Evolutionary conservation across 441 rosid genomes (phyloP).

Genomic region (Erodium texanum): DNA sequence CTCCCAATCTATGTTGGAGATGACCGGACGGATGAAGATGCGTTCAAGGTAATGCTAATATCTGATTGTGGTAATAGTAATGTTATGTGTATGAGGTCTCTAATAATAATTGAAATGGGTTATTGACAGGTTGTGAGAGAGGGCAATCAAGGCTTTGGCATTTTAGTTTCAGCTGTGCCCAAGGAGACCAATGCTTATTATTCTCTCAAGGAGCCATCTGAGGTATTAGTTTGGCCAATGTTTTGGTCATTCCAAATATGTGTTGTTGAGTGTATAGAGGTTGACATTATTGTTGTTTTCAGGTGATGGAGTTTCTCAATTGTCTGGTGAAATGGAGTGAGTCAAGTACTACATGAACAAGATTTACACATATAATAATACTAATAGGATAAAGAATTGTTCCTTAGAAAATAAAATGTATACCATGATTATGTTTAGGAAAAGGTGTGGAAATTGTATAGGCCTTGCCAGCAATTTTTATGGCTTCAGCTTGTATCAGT

Average conservation of each 20-base stretch:
- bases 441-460: too few relatives aligned
- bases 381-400: constrained; percentile 18
- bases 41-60: constrained; percentile 50
- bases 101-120: neutral
- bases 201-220: constrained; percentile 77
- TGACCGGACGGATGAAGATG: constrained; percentile 96
- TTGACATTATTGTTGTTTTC: neutral
- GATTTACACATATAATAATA: constrained; percentile 23
- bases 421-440: too few relatives aligned
- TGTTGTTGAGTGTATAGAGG: too few relatives aligned
- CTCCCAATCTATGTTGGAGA: constrained; percentile 95
- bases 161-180: constrained; percentile 69
- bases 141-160: constrained; percentile 64
- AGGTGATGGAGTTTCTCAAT: constrained; percentile 88
- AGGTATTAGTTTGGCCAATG: constrained; percentile 44
- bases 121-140: constrained; percentile 57
- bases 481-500: too few relatives aligned
- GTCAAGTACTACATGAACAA: constrained; percentile 36
- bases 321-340: constrained; percentile 65
- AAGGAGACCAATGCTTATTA: constrained; percentile 76
- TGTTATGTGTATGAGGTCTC: neutral
- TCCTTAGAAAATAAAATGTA: neutral
- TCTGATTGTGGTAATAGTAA: neutral
- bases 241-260: too few relatives aligned
- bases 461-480: too few relatives aligned